Base-by-base conservation (phyloP, 2,329 filamentous ascomycete species). In the Pseudogymnoascus sp. region DNA sequence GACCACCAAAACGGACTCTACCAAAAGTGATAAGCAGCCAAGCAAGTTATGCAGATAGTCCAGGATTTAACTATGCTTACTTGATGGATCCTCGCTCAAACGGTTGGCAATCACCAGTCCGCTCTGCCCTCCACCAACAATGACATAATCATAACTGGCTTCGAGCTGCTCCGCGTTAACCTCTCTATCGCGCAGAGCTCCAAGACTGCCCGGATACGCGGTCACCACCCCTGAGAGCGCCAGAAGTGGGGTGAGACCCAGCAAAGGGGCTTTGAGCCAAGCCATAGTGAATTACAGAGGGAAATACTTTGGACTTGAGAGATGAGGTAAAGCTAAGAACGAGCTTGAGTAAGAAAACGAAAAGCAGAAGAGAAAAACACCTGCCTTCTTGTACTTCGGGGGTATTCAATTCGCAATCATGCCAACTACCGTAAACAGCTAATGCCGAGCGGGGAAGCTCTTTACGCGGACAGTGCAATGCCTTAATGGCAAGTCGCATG, bases 61-160 rank as follows among this genome's bases (percentile, higher is more conserved):
- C 1, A 5, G 15, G 4, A 21, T 55, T 33, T 29, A 55, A 55
- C 29, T 33, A 1, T 55, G 48, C 48, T 55, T 35, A 55, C 48
- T 55, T 2, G 29, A 33, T 35, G 67, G 59, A 61, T 77, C 68
- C 64, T 78, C 76, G n/a, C 73, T 72, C 55, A 81, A 66, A 10
- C 76, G 68, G 27, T 73, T 73, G 39, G 76, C 76, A 17, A 80
- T 67, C 1, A 75, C 73, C 7, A 80, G 71, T 36, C 79, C 79
- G 44, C 75, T 77, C 25, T 74, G 73, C 3, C 79, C 79, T 17
- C 78, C 79, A 12, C 79, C 79, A 33, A 79, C 70, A 39, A 80
- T 68, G 8, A 79, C 66, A 63, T 73, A 74, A 61, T 74, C 71
- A 58, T 74, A 74, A 25, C 27, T 55, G 9, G n/a, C 48, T 55